Evolutionary conservation across 495 filamentous ascomycete genomes (phyloP), one percentile per base, ranked within the genome.

Genomic region (Pyrenopolyporus hunteri): DNA sequence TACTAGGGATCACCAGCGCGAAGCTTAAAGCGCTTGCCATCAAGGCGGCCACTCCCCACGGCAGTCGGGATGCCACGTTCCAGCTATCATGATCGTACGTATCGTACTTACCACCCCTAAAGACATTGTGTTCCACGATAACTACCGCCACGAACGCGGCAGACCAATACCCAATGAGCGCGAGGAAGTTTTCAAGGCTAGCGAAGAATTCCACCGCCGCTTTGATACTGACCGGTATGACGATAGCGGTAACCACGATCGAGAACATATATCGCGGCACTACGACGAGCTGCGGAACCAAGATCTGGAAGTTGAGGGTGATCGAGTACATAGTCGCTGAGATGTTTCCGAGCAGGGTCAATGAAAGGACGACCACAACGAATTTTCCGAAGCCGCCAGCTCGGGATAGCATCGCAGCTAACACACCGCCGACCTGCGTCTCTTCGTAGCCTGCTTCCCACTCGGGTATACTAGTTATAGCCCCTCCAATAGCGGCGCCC

Each of bases 351-450:
- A 84, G 71, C 19, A 82, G 60, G 6, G 79, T 82, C 25, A 85
- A 70, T 5, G 77, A 75, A 16, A 85, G 73, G 7, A 85, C 54
- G 2, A 84, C 80, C 10, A 80, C 74, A 1, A 84, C 71, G 62
- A 85, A 85, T 60, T 80, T 80, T 6, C 82, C 83, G 62, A 85
- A 85, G 0, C 78, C 80, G 9, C 79, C 80, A 2, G 76, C 75
- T 6, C 78, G 78, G 3, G 72, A 66, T 4, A 85, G 67, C 73
- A 85, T 83, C 3, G 82, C 81, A 1, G 75, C 82, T 17, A 85
- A 70, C 6, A 84, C 78, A 23, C 83, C 83, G 47, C 80, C 80
- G 4, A 81, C 79, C 3, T 78, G 73, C 16, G 76, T 76, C 11
- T 63, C 40, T 6, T 75, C 69, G 66, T 80, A 84, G 26, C 73